Conservation (phyloP, 2,329 filamentous ascomycete species). For the Colletotrichum godetiae region DNA sequence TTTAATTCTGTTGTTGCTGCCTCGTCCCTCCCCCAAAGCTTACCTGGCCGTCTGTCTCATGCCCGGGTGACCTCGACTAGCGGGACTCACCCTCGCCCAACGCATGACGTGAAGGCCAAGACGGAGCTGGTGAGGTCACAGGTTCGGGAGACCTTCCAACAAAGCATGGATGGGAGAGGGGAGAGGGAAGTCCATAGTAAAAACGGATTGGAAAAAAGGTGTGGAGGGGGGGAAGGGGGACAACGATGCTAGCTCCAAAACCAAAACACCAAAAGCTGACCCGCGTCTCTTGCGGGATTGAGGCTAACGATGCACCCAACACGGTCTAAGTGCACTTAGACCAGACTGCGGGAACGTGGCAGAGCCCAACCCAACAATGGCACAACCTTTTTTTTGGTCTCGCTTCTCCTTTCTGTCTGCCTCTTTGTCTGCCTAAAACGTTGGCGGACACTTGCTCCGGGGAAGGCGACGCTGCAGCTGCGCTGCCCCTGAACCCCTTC, state of each 20-base stretch:
- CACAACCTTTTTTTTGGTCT: background rate
- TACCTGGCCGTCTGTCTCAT: background rate
- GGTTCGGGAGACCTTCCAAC: background rate
- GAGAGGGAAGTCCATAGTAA: background rate
- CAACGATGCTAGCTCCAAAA: conserved; percentile 8
- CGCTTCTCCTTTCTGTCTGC: background rate
- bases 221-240: background rate
- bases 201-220: background rate
- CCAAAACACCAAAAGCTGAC: conserved; percentile 6
- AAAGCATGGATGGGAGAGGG: too few relatives aligned
- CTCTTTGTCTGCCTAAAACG: background rate
- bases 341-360: background rate
- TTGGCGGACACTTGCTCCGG: background rate
- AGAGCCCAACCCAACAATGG: background rate
- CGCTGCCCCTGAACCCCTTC: background rate
- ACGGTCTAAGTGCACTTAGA: background rate
- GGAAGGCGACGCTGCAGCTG: background rate
- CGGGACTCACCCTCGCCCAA: background rate
- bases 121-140: conserved; percentile 10
- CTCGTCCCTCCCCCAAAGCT: background rate
- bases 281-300: background rate
- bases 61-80: conserved; percentile 1
- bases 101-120: conserved; percentile 1
- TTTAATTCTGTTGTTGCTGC: background rate
- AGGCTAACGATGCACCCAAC: background rate